Conservation (phyloP, 2,329 filamentous ascomycete species). For the Cryphonectria carpinicola region DNA sequence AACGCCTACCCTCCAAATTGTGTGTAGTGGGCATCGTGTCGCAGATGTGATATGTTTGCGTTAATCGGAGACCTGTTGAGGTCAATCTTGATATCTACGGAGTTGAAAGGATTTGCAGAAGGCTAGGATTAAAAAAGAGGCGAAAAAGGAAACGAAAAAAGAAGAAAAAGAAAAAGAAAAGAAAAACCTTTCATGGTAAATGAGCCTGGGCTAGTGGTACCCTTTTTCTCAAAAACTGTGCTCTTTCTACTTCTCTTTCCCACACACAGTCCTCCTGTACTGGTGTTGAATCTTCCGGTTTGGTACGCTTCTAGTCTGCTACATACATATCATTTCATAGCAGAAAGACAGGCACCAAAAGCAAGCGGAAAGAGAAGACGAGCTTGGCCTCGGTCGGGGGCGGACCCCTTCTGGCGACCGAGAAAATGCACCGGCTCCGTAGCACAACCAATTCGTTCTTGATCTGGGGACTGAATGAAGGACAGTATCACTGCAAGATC, state of each 20-base stretch:
- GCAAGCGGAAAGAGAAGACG: not conserved
- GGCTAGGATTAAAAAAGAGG: not conserved
- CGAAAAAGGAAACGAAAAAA: not conserved
- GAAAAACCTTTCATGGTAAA: too few species aligned
- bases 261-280: not conserved
- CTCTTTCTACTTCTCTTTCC: not conserved
- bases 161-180: too few species aligned
- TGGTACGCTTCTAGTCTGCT: not conserved
- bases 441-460: not conserved
- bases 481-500: not conserved
- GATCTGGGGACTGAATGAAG: not conserved
- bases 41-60: not conserved
- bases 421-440: not conserved
- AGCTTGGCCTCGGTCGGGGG: not conserved
- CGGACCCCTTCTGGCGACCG: not conserved
- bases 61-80: not conserved
- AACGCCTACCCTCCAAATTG: not conserved
- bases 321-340: not conserved
- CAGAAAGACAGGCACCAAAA: not conserved
- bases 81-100: not conserved
- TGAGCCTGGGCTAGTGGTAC: not conserved
- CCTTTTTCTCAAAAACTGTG: not conserved
- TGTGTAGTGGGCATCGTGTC: not conserved
- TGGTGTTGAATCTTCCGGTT: not conserved
- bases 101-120: not conserved